Base-by-base conservation (phyloP, 2,329 filamentous ascomycete species). In the Rosellinia necatrix region DNA sequence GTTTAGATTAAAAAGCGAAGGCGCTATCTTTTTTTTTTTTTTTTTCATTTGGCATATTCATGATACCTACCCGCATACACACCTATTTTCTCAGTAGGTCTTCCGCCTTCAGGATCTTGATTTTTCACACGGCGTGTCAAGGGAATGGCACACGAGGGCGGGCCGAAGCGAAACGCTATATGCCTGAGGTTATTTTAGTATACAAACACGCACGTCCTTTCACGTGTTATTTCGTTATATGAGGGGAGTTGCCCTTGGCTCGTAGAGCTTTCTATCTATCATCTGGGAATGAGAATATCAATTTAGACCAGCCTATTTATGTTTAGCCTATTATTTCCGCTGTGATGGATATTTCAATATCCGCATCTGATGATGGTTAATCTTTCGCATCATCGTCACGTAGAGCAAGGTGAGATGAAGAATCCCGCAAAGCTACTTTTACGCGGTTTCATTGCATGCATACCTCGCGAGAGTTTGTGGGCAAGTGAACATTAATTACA, bases 1-100 rank as follows among this genome's bases (percentile, higher is more conserved):
- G 66, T 76, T 53, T 73, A 66, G 59, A 47, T 32, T 12, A 21
- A 27, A 15, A 53, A 61, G 54, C 53, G 50, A 55, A 49, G 56
- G 51, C 61, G 43, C 59, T 51, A 21, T 8, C 22, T 22, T 38
- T 37, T 34, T 44, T 29, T 22, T 25, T 47, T 46, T 53, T 41
- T 34, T 22, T 37, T 29, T 24, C 22, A 42, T 44, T 9, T n/a
- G 8, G 34, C 40, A 46, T 49, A 25, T 25, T 58, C 47, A 62
- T 51, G 54, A 59, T 44, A 56, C 48, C 44, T 47, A 49, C 10
- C 58, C 21, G 41, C 41, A 52, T 15, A 53, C 34, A 53, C 40
- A 51, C 49, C 50, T 52, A 58, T 49, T 55, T 52, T 64, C 62
- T 64, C 62, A 64, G 62, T 64, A 64, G 60, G 62, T 59, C 58